Conservation (phyloP, 768 basidiomycete genomes). For the Russula olivacea region DNA sequence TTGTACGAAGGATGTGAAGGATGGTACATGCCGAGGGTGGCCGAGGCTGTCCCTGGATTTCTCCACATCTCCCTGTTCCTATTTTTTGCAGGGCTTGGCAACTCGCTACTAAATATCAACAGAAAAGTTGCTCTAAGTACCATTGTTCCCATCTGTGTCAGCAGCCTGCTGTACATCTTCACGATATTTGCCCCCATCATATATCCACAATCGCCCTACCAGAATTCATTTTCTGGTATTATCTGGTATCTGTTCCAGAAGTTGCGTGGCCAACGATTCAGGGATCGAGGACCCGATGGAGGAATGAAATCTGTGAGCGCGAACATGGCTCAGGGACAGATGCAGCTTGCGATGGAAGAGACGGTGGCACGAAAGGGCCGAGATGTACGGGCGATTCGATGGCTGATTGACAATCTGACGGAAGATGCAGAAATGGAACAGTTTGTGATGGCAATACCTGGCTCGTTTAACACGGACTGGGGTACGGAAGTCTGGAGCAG, state of each 20-base stretch:
- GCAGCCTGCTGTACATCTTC: background rate
- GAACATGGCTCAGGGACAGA: constrained; percentile 7
- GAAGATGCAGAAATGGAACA: too few relatives aligned
- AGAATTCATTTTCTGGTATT: background rate
- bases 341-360: constrained; percentile 9
- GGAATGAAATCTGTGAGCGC: background rate
- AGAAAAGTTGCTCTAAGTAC: background rate
- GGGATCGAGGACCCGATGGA: background rate
- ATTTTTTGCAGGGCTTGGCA: background rate
- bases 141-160: background rate
- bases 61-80: background rate
- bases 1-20: background rate
- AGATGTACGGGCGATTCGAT: background rate
- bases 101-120: background rate
- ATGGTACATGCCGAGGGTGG: background rate
- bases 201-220: background rate
- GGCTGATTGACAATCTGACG: background rate
- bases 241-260: background rate
- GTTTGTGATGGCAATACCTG: too few relatives aligned
- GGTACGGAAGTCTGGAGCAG: too few relatives aligned
- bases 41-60: background rate
- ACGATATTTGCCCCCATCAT: background rate
- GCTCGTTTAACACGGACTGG: too few relatives aligned
- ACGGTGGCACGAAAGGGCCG: background rate
- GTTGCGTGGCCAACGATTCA: background rate